A percentile compares a stretch with the other conserved stretches of the same genome.
Conservation (phyloP, 331 rosid species). For the Acacia concinna region DNA sequence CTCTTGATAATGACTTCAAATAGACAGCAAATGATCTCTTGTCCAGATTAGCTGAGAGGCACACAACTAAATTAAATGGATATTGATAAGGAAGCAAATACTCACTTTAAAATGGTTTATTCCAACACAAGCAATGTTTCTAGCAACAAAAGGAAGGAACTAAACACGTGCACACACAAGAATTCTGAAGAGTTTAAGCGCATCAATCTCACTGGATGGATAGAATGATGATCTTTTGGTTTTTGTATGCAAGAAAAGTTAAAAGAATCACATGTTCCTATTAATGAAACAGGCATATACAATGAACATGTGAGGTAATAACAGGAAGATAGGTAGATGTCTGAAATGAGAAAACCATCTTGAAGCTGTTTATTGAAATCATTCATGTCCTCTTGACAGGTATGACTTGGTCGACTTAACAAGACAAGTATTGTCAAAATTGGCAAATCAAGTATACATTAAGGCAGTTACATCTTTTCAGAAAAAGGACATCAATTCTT, state of each 20-base stretch:
- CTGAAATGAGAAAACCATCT: background rate
- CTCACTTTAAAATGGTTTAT: no score
- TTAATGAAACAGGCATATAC: background rate
- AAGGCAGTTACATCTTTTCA: slow-evolving; percentile 61
- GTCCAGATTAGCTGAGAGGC: no score
- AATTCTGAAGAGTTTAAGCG: background rate
- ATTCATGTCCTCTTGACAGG: slow-evolving; percentile 48
- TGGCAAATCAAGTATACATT: slow-evolving; percentile 72
- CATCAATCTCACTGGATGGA: background rate
- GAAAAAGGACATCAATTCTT: slow-evolving; percentile 54
- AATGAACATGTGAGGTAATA: background rate
- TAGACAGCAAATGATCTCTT: no score
- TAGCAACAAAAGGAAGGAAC: background rate
- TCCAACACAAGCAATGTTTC: background rate
- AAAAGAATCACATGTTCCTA: background rate
- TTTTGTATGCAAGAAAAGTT: background rate
- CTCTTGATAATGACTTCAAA: no score
- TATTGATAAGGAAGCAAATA: no score
- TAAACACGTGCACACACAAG: no score
- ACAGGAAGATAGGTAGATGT: background rate
- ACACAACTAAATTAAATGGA: no score
- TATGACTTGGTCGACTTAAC: slow-evolving; percentile 93
- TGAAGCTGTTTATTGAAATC: slow-evolving; percentile 16
- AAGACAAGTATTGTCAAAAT: slow-evolving; percentile 84
- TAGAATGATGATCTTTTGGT: background rate